Conservation (phyloP, 1,284 basidiomycete genomes). For the Xerocomus minutiporus region DNA sequence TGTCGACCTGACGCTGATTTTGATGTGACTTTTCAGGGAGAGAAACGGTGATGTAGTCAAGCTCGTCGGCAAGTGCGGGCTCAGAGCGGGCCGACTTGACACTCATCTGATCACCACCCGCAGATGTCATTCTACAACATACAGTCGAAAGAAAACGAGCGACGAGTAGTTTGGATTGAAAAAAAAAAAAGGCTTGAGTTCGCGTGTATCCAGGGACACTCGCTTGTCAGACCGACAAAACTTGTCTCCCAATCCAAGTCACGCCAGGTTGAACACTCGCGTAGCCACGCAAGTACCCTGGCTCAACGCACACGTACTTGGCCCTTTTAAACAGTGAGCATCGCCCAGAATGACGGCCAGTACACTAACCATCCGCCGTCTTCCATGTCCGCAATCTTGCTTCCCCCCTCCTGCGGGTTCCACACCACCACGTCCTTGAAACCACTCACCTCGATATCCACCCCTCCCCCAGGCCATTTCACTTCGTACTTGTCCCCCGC, state of each 20-base stretch:
- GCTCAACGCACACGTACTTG: constrained; percentile 80
- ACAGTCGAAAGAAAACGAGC: not conserved
- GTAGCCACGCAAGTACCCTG: constrained; percentile 74
- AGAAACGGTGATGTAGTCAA: constrained; percentile 63
- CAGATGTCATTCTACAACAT: constrained; percentile 9
- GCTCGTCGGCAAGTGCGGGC: constrained; percentile 53
- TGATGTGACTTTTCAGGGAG: constrained; percentile 6
- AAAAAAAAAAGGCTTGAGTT: not conserved
- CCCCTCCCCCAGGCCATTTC: constrained; percentile 52
- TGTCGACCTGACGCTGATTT: constrained; percentile 35
- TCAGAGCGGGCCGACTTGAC: constrained; percentile 10
- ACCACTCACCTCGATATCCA: constrained; percentile 55
- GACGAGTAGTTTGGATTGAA: not conserved
- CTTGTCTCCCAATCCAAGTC: constrained; percentile 74
- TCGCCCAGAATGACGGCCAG: not conserved
- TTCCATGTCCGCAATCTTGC: constrained; percentile 82
- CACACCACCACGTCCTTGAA: constrained; percentile 80
- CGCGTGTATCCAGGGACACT: not conserved
- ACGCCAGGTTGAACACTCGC: constrained; percentile 54
- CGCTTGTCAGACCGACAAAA: constrained; percentile 40
- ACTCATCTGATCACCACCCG: not conserved
- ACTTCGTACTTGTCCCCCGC: constrained; percentile 54
- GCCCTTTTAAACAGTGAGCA: constrained; percentile 47
- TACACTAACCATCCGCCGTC: constrained; percentile 70
- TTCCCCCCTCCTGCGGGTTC: constrained; percentile 76